Evolutionary conservation across 2,329 filamentous ascomycete genomes (phyloP), one percentile per base, ranked within the genome.

Genomic region (Rhinocladiella similis): DNA sequence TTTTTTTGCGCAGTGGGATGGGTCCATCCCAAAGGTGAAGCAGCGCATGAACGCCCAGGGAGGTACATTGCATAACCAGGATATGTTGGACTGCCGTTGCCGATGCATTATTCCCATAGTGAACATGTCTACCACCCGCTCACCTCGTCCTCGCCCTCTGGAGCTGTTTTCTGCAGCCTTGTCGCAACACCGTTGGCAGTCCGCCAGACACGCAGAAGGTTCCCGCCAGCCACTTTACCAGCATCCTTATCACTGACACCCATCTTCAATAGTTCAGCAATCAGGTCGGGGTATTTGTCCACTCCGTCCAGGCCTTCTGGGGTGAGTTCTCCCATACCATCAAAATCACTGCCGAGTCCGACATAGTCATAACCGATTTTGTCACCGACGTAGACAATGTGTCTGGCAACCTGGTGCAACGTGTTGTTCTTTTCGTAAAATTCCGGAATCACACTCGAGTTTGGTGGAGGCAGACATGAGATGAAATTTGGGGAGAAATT

Each of bases 281-380:
- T 82, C 43, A 97, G 74, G 54, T 87, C 83, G 0, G 91, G 92
- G 66, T 88, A 96, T 69, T 90, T 90, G 47, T 86, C 85, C 5
- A 96, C 91, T 70, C 96, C 91, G 36, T 94, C 90, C 47, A 97
- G 73, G 0, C 92, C 93, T 52, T 76, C 70, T 0, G 92, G 91
- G 3, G 85, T 85, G 1, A 59, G 42, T 6, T 62, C 63, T 3
- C 52, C 57, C 53, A 78, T 77, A 1, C 85, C 93, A 69, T 97
- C 92, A 69, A 92, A 97, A 70, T 97, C 93, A 50, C 88, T 91
- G 0, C 93, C 93, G 16, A 97, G 73, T 0, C 92, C 93, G 14
- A 97, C 91, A 69, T 96, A 83, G 39, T 92, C 88, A 65, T 88
- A 97, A 2, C 93, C 93, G 58, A 96, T 90, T 29, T 88, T 75